These are phyloP conservation scores for Sporothrix brasiliensis DNA, from an alignment of 2,329 filamentous ascomycete genomes.

Conservation along the genomic window DNA sequence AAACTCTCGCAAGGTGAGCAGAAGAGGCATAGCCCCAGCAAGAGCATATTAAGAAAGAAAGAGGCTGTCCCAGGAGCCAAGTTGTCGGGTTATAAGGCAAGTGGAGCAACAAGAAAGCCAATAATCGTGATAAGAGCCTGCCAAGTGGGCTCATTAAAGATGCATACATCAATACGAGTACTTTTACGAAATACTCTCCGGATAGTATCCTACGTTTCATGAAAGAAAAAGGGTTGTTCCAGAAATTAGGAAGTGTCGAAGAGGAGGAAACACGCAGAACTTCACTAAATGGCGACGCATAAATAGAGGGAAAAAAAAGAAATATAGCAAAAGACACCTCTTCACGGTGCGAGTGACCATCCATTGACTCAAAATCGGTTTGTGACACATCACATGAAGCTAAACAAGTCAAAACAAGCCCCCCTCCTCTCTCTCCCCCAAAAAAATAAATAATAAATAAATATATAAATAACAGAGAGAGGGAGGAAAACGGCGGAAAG, in stretches of 20 bases:
- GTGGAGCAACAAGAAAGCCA: background rate
- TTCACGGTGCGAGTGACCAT: background rate
- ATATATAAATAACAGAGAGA: background rate
- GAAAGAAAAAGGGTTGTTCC: background rate
- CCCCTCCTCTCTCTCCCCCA: background rate
- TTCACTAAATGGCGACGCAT: background rate
- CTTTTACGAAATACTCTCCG: background rate
- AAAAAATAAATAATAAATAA: background rate
- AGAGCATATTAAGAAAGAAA: background rate
- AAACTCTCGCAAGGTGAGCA: background rate
- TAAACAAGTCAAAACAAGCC: background rate
- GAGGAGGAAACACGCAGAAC: too few species aligned
- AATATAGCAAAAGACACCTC: background rate
- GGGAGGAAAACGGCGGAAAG: background rate
- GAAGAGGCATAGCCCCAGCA: background rate
- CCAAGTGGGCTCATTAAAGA: background rate
- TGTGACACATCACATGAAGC: conserved; percentile 4
- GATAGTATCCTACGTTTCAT: background rate
- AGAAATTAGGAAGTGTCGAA: background rate
- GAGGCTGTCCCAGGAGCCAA: conserved; percentile 26
- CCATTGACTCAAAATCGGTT: background rate
- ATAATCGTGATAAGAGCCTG: background rate
- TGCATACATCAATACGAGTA: background rate
- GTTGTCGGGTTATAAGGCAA: conserved; percentile 21
- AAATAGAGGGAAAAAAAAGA: background rate